Percentiles rank a stretch among this genome's conserved stretches.
Evolutionary conservation across 2,329 filamentous ascomycete species (phyloP).

Genomic region (Didymella glomerata): DNA sequence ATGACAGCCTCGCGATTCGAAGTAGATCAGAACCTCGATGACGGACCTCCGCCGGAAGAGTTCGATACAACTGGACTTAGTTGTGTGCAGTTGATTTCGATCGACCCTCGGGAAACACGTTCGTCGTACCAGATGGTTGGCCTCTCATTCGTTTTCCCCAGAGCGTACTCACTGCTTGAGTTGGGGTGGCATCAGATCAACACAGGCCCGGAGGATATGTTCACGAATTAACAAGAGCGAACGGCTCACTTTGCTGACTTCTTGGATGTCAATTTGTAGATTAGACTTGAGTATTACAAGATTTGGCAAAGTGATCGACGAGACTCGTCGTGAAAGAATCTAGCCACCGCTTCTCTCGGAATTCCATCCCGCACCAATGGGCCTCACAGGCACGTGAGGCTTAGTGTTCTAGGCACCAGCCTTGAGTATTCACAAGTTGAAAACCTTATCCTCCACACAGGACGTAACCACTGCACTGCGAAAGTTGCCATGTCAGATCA

Average conservation of each 20-base stretch:
- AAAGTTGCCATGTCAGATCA: background rate
- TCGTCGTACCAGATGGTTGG: background rate
- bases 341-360: background rate
- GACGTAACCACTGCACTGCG: background rate
- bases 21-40: background rate
- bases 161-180: background rate
- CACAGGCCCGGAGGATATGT: background rate
- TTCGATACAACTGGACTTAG: background rate
- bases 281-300: too few species aligned
- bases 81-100: background rate
- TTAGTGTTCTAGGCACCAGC: background rate
- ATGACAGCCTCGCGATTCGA: background rate
- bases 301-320: too few species aligned
- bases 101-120: background rate
- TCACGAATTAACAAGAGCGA: background rate
- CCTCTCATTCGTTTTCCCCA: background rate
- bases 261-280: too few species aligned
- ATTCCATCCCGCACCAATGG: background rate
- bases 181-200: conserved; percentile 3
- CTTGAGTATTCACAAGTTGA: background rate
- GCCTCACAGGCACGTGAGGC: background rate
- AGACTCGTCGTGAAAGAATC: too few species aligned
- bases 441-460: too few species aligned
- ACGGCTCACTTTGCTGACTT: too few species aligned
- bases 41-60: background rate